phyloP scores from a whole-genome alignment of 1,284 basidiomycete genomes.

The Rhodotorula sp. region DNA sequence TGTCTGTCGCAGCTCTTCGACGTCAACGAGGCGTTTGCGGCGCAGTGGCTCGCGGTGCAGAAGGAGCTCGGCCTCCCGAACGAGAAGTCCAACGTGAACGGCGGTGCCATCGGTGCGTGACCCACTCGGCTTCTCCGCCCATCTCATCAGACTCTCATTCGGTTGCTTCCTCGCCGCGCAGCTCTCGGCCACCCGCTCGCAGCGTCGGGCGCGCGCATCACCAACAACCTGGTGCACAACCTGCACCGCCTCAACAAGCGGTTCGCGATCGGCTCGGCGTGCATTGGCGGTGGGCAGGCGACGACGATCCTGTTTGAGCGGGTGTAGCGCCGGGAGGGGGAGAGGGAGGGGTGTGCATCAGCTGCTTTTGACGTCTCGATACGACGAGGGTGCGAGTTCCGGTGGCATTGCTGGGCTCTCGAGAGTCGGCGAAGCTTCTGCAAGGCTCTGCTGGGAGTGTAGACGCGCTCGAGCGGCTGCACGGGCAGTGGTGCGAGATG shows the following conservation, averaged over 20 bases:
- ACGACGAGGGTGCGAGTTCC: too few species aligned
- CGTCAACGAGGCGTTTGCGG: slow-evolving; percentile 81
- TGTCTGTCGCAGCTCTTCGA: slow-evolving; percentile 53
- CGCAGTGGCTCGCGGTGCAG: slow-evolving; percentile 88
- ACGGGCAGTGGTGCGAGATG: not conserved
- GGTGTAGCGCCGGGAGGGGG: not conserved
- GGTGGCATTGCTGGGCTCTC: too few species aligned
- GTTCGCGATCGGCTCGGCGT: slow-evolving; percentile 59
- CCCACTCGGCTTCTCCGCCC: too few species aligned
- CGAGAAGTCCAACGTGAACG: slow-evolving; percentile 60
- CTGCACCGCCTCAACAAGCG: slow-evolving; percentile 57
- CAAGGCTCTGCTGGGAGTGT: too few species aligned
- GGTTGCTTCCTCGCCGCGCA: slow-evolving; percentile 25
- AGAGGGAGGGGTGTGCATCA: too few species aligned
- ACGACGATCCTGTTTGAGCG: slow-evolving; percentile 7
- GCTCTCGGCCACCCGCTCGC: slow-evolving; percentile 60
- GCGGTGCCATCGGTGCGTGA: slow-evolving; percentile 52
- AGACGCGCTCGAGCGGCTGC: too few species aligned
- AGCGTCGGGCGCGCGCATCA: slow-evolving; percentile 56
- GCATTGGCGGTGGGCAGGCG: slow-evolving; percentile 57
- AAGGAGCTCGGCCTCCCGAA: slow-evolving; percentile 73
- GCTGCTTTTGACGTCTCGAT: too few species aligned
- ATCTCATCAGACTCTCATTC: slow-evolving; percentile 17
- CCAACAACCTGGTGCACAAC: slow-evolving; percentile 59
- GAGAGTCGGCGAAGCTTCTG: too few species aligned